Evolutionary conservation across 371 early-diverging fungal species (phyloP).

Genomic region (Mucor racemosus): DNA sequence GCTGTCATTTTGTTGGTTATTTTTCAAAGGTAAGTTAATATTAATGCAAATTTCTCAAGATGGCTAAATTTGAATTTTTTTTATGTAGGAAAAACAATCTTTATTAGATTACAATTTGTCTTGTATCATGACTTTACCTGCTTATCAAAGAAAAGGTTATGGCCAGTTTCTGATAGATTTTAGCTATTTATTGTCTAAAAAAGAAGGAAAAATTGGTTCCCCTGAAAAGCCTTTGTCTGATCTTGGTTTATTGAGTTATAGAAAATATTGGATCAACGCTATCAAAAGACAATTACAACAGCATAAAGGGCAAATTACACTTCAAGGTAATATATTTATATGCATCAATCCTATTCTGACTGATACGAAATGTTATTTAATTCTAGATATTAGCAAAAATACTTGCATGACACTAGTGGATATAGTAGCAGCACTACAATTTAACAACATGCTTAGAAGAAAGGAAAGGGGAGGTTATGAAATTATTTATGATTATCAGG

Average conservation of each 20-base stretch:
- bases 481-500: not conserved
- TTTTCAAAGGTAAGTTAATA: conserved; percentile 89
- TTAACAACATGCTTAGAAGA: conserved; percentile 46
- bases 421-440: conserved; percentile 72
- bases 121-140: conserved; percentile 97
- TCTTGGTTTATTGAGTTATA: conserved; percentile 93
- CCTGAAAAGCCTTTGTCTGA: conserved; percentile 99
- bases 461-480: conserved; percentile 12
- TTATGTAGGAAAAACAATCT: conserved; percentile 87
- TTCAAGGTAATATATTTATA: conserved; percentile 10
- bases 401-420: conserved; percentile 78
- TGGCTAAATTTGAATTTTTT: not conserved
- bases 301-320: conserved; percentile 29
- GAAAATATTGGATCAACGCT: conserved; percentile 79
- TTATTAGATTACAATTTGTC: conserved; percentile 95
- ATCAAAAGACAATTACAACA: conserved; percentile 14
- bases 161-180: conserved; percentile 98
- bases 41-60: not conserved
- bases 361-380: no score
- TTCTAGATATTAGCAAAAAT: conserved; percentile 52
- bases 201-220: conserved; percentile 88
- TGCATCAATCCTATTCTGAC: no score
- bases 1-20: conserved; percentile 97
- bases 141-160: conserved; percentile 97
- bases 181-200: conserved; percentile 92